These are phyloP conservation scores for Pelargonium nanum DNA, from an alignment of 345 rosid genomes.

Conservation along the genomic window DNA sequence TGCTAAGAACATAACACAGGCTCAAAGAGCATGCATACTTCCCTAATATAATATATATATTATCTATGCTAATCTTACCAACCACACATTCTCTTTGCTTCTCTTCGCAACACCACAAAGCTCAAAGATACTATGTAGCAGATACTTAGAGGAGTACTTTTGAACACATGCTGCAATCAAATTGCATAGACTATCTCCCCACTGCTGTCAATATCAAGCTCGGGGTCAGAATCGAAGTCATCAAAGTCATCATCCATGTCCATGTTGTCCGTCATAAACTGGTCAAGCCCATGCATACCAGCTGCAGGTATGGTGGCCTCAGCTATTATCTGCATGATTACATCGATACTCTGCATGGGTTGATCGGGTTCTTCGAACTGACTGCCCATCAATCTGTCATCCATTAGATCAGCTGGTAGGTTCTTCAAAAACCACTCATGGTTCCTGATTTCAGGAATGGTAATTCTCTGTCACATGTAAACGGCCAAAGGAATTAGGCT, in stretches of 20 bases:
- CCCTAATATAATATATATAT: too few species aligned
- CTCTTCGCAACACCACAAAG: background rate
- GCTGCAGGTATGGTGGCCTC: slow-evolving; percentile 84
- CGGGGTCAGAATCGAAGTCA: slow-evolving; percentile 73
- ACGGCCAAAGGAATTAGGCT: slow-evolving; percentile 3
- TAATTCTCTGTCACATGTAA: slow-evolving; percentile 57
- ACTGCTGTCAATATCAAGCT: slow-evolving; percentile 82
- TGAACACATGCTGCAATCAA: too few species aligned
- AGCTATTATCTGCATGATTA: slow-evolving; percentile 86
- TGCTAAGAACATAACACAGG: slow-evolving; percentile 6
- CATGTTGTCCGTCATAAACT: slow-evolving; percentile 42
- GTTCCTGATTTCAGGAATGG: slow-evolving; percentile 63
- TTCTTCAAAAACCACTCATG: slow-evolving; percentile 91
- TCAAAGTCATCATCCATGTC: slow-evolving; percentile 88
- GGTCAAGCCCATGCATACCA: slow-evolving; percentile 38
- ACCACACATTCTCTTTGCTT: background rate
- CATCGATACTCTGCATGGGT: slow-evolving; percentile 72
- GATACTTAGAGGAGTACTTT: background rate
- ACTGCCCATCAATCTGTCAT: slow-evolving; percentile 38
- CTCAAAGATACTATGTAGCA: slow-evolving; percentile 2
- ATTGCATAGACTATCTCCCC: slow-evolving; percentile 84
- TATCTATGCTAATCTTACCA: too few species aligned
- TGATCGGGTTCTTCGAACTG: slow-evolving; percentile 76
- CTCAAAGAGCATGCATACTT: slow-evolving; percentile 1
- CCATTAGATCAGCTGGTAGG: slow-evolving; percentile 70